A percentile compares a stretch with the other conserved stretches of the same genome.
These are phyloP conservation scores for Rhodotorula mucilaginosa DNA, from an alignment of 1,284 basidiomycete genomes.

Conservation along the genomic window DNA sequence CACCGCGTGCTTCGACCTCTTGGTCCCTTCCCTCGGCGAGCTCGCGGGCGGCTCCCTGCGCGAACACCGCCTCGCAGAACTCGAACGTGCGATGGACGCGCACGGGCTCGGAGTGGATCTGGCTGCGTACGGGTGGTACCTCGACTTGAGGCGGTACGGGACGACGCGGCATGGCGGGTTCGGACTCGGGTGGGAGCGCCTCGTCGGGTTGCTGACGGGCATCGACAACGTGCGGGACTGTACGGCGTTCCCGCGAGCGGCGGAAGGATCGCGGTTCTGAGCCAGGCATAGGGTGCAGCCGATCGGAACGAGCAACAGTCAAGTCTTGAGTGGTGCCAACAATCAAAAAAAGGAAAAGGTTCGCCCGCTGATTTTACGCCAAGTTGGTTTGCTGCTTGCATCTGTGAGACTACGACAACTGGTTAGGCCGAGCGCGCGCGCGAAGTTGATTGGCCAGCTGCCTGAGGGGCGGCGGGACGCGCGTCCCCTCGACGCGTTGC, in stretches of 20 bases:
- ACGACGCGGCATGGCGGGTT: constrained; percentile 88
- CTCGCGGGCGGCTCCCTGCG: constrained; percentile 86
- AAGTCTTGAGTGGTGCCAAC: no score
- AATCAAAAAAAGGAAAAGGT: no score
- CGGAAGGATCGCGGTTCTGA: constrained; percentile 54
- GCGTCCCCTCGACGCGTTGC: no score
- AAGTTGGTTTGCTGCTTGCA: no score
- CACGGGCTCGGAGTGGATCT: constrained; percentile 58
- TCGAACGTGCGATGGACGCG: constrained; percentile 58
- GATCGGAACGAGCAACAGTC: no score
- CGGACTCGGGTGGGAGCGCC: constrained; percentile 86
- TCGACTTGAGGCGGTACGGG: constrained; percentile 72
- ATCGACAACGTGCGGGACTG: constrained; percentile 83
- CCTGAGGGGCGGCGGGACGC: no score
- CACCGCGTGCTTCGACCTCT: constrained; percentile 89
- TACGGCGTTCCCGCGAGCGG: constrained; percentile 83
- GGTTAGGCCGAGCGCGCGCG: no score
- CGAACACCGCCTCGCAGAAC: constrained; percentile 69
- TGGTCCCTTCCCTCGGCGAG: constrained; percentile 85
- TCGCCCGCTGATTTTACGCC: no score
- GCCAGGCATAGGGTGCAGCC: neutral
- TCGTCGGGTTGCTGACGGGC: constrained; percentile 78
- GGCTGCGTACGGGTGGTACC: constrained; percentile 76
- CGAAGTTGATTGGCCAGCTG: no score
- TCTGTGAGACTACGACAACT: no score